Conservation (phyloP, 208 protist genomes). For the Leishmania aethiopica region DNA sequence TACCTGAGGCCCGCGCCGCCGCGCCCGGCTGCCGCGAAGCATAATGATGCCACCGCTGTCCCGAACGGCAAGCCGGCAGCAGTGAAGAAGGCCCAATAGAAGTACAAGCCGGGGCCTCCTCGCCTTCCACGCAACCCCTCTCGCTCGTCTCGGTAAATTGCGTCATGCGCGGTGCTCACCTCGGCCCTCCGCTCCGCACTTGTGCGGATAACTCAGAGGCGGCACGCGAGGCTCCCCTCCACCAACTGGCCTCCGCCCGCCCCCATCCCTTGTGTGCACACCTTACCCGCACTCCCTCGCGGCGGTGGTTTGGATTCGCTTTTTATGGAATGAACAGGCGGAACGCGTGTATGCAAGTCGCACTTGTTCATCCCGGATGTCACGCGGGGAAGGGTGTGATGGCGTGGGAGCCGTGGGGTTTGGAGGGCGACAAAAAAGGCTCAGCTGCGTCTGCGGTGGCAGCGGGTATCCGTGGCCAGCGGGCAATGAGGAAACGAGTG, state of each 20-base stretch:
- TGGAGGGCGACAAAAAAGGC: background rate
- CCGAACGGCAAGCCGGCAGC: conserved; percentile 4
- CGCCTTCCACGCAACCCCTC: background rate
- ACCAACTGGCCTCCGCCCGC: too few relatives aligned
- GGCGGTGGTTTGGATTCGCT: background rate
- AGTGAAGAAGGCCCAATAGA: conserved; percentile 12
- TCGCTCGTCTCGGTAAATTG: background rate
- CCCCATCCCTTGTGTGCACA: background rate
- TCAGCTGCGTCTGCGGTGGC: background rate
- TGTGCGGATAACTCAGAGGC: too few relatives aligned
- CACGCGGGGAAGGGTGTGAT: background rate
- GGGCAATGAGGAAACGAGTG: too few relatives aligned
- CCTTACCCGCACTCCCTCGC: background rate
- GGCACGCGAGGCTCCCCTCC: too few relatives aligned
- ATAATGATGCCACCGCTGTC: conserved; percentile 9
- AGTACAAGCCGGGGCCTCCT: background rate
- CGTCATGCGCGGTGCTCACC: background rate
- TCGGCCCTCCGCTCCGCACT: too few relatives aligned
- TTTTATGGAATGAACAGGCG: background rate
- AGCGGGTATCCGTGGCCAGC: background rate
- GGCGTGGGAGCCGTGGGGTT: background rate
- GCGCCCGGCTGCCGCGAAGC: conserved; percentile 7
- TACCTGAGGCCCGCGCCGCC: conserved; percentile 57
- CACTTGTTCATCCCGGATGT: background rate
- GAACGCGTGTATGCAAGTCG: background rate